A percentile compares a stretch with the other conserved stretches of the same genome.
These are phyloP conservation scores for Aspergillus quadricinctus DNA, from an alignment of 2,329 filamentous ascomycete genomes.

Conservation along the genomic window DNA sequence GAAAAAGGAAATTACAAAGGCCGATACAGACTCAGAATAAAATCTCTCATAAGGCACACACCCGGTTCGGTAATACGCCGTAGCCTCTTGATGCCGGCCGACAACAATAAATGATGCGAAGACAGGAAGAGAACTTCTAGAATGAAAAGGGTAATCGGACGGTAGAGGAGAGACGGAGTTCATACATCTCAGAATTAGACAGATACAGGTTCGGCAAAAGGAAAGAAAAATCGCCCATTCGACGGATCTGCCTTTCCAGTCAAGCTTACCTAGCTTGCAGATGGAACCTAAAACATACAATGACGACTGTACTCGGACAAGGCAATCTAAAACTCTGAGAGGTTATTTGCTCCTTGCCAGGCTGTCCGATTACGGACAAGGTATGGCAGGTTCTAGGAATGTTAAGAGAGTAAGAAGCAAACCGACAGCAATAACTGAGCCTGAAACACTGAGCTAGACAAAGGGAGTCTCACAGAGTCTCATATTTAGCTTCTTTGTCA, in stretches of 20 bases:
- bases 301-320: constrained; percentile 8
- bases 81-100: constrained; percentile 8
- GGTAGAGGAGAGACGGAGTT: constrained; percentile 11
- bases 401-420: constrained; percentile 1
- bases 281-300: constrained; percentile 12
- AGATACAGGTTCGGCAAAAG: constrained; percentile 16
- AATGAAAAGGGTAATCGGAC: constrained; percentile 10
- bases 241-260: constrained; percentile 19
- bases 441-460: constrained; percentile 18
- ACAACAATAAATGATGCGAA: constrained; percentile 3
- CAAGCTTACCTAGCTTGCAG: constrained; percentile 24
- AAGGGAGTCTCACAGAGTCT: constrained; percentile 11
- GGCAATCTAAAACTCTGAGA: constrained; percentile 5
- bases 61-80: constrained; percentile 12
- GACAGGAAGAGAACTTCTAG: constrained; percentile 15
- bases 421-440: constrained; percentile 1
- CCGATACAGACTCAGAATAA: constrained; percentile 8
- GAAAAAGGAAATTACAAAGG: constrained; percentile 6
- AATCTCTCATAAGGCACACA: not conserved
- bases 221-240: constrained; percentile 16
- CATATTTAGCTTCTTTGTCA: constrained; percentile 12
- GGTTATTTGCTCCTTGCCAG: constrained; percentile 11
- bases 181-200: constrained; percentile 14
- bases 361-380: constrained; percentile 17
- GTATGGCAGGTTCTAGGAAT: constrained; percentile 9